Evolutionary conservation across 352 stramenopile genomes (phyloP).

Genomic region (Phytophthora brassicae): DNA sequence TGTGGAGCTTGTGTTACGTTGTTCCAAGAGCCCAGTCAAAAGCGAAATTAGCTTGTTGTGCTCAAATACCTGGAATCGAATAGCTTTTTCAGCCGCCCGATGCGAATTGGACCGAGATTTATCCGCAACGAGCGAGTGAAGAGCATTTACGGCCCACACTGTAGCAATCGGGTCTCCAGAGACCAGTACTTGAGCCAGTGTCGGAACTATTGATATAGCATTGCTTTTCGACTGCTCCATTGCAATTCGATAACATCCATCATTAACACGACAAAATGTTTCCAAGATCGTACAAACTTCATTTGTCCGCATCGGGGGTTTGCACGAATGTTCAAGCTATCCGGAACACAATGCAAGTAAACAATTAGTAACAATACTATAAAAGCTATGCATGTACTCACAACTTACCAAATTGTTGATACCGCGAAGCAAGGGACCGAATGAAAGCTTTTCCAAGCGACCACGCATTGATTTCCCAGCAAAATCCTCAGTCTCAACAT

Average conservation of each 20-base stretch:
- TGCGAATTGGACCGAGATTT: conserved; percentile 42
- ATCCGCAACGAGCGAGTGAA: conserved; percentile 67
- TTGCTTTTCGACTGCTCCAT: conserved; percentile 51
- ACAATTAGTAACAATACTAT: not conserved
- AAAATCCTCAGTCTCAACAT: conserved; percentile 68
- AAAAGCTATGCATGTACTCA: not conserved
- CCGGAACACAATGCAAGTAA: not conserved
- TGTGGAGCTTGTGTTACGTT: conserved; percentile 48
- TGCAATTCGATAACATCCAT: conserved; percentile 68
- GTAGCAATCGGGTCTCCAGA: conserved; percentile 55
- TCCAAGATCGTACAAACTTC: conserved; percentile 73
- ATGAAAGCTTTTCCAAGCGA: conserved; percentile 61
- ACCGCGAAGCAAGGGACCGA: conserved; percentile 48
- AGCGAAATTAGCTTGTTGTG: conserved; percentile 63
- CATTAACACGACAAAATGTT: conserved; percentile 69
- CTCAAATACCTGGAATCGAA: conserved; percentile 62
- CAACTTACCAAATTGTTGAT: conserved; percentile 64
- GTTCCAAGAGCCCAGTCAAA: conserved; percentile 52
- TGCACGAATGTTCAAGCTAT: conserved; percentile 67
- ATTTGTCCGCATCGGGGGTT: conserved; percentile 59
- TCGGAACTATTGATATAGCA: conserved; percentile 40
- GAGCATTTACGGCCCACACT: conserved; percentile 58
- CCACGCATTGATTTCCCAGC: conserved; percentile 40
- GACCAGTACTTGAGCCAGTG: conserved; percentile 47
- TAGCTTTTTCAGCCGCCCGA: conserved; percentile 53